These are phyloP conservation scores for Claviceps sp. DNA, from an alignment of 2,329 filamentous ascomycete species.

Conservation along the genomic window DNA sequence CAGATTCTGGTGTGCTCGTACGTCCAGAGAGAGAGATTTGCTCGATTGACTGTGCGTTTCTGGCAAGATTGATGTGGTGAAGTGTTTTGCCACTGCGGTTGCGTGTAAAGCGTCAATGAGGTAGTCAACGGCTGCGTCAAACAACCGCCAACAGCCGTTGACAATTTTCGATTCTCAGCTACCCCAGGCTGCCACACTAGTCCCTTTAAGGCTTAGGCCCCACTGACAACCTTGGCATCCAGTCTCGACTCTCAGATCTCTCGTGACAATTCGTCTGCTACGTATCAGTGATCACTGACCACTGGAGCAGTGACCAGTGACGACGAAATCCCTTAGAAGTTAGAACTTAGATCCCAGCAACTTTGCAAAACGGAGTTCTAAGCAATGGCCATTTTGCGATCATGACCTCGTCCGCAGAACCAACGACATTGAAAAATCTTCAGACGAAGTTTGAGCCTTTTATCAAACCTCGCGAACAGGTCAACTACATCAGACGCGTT, in stretches of 20 bases:
- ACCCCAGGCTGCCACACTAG: slow-evolving; percentile 8
- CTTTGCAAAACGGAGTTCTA: not conserved
- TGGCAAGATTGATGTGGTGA: not conserved
- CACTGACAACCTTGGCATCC: not conserved
- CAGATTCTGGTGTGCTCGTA: slow-evolving; percentile 4
- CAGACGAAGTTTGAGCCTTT: slow-evolving; percentile 35
- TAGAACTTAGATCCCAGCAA: not conserved
- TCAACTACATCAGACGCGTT: slow-evolving; percentile 40
- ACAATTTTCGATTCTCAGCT: slow-evolving; percentile 24
- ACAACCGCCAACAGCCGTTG: slow-evolving; percentile 2
- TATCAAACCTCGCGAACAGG: slow-evolving; percentile 44
- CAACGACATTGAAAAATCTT: slow-evolving; percentile 17
- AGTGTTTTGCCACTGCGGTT: not conserved
- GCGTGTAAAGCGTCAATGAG: not conserved
- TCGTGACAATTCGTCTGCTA: not conserved
- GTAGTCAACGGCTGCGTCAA: not conserved
- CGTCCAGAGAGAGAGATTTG: slow-evolving; percentile 7
- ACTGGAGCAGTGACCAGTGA: not conserved
- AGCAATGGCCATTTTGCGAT: not conserved
- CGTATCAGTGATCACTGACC: too few relatives aligned
- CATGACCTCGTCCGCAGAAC: slow-evolving; percentile 21
- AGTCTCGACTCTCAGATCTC: not conserved
- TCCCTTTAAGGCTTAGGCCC: not conserved
- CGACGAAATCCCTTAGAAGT: not conserved
- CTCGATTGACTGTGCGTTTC: slow-evolving; percentile 10